A percentile compares a stretch with the other conserved stretches of the same genome.
These are phyloP conservation scores for Pichia nakasei DNA, from an alignment of 805 yeast species.

Conservation along the genomic window DNA sequence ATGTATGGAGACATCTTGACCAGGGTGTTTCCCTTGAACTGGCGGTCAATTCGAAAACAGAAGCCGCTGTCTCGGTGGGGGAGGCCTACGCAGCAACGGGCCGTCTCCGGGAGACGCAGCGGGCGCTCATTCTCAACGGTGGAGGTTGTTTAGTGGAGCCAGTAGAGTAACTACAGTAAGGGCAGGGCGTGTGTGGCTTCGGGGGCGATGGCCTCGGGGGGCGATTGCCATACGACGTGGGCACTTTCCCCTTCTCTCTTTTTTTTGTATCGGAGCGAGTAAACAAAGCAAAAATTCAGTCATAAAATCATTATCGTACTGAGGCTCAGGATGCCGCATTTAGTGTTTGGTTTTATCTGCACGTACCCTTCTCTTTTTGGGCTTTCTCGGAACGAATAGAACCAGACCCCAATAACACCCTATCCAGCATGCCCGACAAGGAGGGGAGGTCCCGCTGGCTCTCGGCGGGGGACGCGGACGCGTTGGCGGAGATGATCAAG, in stretches of 20 bases:
- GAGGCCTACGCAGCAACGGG: conserved; percentile 42
- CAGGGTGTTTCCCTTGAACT: conserved; percentile 47
- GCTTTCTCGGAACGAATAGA: no score
- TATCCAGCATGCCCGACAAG: neutral
- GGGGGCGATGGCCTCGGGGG: no score
- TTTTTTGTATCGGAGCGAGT: no score
- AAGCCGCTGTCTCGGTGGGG: conserved; percentile 44
- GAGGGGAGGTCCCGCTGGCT: conserved; percentile 13
- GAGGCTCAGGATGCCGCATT: no score
- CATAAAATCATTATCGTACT: no score
- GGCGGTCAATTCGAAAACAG: conserved; percentile 42
- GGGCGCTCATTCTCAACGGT: conserved; percentile 50
- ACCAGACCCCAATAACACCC: neutral
- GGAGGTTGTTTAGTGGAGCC: neutral
- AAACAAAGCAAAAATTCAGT: no score
- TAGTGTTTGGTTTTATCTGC: no score
- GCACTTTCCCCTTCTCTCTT: no score
- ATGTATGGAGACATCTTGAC: conserved; percentile 63
- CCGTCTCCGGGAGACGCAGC: conserved; percentile 46
- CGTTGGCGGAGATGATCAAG: conserved; percentile 28
- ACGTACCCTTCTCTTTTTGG: no score
- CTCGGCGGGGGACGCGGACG: conserved; percentile 25
- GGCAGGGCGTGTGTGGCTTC: no score
- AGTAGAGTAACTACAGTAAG: no score
- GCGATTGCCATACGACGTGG: no score